Conservation (phyloP, 441 rosid genomes). For the Erodium trifolium region DNA sequence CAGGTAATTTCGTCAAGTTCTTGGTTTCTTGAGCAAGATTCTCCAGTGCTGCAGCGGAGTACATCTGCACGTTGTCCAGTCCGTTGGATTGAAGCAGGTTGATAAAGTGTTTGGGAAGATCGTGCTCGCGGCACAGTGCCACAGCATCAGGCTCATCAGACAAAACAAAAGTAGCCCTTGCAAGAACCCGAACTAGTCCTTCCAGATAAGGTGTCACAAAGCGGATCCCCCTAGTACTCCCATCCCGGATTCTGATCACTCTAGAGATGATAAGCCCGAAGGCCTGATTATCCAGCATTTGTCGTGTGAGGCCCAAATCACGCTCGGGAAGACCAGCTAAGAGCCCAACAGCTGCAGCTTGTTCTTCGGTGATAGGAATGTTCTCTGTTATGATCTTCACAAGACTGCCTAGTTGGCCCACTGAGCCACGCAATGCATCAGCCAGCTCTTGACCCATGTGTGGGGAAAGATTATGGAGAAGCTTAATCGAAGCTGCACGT, state of each 20-base stretch:
- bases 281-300: conserved; percentile 67
- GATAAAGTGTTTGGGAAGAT: conserved; percentile 57
- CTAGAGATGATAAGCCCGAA: conserved; percentile 47
- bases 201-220: conserved; percentile 68
- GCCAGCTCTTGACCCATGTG: conserved; percentile 83
- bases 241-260: conserved; percentile 59
- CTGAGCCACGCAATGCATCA: conserved; percentile 61
- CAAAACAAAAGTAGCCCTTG: conserved; percentile 71
- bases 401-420: conserved; percentile 76
- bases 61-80: conserved; percentile 73
- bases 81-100: conserved; percentile 72
- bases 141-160: conserved; percentile 53
- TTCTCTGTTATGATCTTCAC: conserved; percentile 65
- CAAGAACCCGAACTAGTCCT: conserved; percentile 79
- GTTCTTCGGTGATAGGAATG: conserved; percentile 70
- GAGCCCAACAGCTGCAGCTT: conserved; percentile 83
- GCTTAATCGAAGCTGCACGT: conserved; percentile 80
- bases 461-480: conserved; percentile 77
- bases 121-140: conserved; percentile 55
- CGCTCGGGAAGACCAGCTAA: conserved; percentile 86
- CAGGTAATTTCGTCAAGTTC: conserved; percentile 57
- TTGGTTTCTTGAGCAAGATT: conserved; percentile 70
- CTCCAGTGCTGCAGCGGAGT: conserved; percentile 85
- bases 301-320: conserved; percentile 76
- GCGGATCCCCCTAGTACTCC: conserved; percentile 65